Evolutionary conservation across 2,329 filamentous ascomycete species (phyloP).

Genomic region (Colletotrichum tofieldiae): DNA sequence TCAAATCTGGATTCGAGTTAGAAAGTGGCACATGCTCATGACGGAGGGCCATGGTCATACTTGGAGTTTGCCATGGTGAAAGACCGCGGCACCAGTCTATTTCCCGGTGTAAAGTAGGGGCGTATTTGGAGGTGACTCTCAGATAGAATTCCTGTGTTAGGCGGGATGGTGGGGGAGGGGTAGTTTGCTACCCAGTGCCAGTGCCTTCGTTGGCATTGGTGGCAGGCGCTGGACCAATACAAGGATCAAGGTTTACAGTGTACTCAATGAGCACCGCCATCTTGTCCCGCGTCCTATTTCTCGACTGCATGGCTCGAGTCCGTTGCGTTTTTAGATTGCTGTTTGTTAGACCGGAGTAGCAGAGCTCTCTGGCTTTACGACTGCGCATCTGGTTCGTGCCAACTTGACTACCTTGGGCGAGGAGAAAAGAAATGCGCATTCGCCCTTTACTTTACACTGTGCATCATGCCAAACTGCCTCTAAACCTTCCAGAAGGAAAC

Average conservation of each 20-base stretch:
- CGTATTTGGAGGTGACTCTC: slow-evolving; percentile 10
- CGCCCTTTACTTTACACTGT: background rate
- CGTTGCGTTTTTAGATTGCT: background rate
- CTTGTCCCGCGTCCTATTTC: background rate
- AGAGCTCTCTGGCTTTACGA: background rate
- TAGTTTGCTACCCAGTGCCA: slow-evolving; percentile 16
- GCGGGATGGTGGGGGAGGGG: slow-evolving; percentile 44
- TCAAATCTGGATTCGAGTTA: slow-evolving; percentile 77
- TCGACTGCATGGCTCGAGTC: background rate
- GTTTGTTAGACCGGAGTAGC: background rate
- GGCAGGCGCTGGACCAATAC: background rate
- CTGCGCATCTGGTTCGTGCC: background rate
- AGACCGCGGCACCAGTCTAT: background rate
- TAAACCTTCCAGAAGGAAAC: background rate
- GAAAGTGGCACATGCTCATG: background rate
- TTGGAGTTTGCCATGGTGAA: slow-evolving; percentile 70
- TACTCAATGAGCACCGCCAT: background rate
- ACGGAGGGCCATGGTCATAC: slow-evolving; percentile 51
- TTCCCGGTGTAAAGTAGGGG: background rate
- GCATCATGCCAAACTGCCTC: background rate
- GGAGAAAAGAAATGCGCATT: background rate
- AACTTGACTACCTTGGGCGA: background rate
- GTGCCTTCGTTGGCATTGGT: background rate
- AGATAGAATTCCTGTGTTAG: slow-evolving; percentile 7
- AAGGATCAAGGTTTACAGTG: slow-evolving; percentile 1